A percentile compares a stretch with the other conserved stretches of the same genome.
Conservation (phyloP, 148 eudicot genomes). For the Drosera capensis region DNA sequence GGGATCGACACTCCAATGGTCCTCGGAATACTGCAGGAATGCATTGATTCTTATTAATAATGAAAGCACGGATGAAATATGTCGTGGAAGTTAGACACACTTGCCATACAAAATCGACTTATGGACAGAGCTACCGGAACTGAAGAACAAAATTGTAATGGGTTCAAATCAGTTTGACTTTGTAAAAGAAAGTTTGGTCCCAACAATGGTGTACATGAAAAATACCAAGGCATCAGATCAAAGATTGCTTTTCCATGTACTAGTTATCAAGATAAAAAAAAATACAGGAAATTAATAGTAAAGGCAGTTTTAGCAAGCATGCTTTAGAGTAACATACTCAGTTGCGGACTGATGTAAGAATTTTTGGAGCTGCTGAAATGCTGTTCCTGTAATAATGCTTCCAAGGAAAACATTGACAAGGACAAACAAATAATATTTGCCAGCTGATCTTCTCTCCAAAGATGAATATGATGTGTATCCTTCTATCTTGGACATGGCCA, state of each 20-base stretch:
- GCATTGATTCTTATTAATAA: background rate
- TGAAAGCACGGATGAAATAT: background rate
- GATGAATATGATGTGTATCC: constrained; percentile 31
- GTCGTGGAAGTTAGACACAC: background rate
- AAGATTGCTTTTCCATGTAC: background rate
- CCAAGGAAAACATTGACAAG: constrained; percentile 51
- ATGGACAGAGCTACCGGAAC: no score
- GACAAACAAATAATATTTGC: constrained; percentile 38
- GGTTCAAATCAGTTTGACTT: no score
- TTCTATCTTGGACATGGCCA: constrained; percentile 54
- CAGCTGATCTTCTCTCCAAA: constrained; percentile 46
- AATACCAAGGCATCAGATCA: no score
- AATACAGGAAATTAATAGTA: background rate
- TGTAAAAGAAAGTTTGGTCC: no score
- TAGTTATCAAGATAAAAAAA: background rate
- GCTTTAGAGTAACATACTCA: constrained; percentile 24
- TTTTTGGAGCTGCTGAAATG: constrained; percentile 33
- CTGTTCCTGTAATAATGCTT: constrained; percentile 49
- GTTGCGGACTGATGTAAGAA: constrained; percentile 38
- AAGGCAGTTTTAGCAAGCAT: background rate
- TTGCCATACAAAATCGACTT: background rate
- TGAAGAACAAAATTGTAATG: no score
- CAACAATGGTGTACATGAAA: no score
- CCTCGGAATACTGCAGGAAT: constrained; percentile 33
- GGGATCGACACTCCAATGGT: constrained; percentile 55